phyloP scores from a whole-genome alignment of 768 basidiomycete species.

The Punctularia strigosozonata region DNA sequence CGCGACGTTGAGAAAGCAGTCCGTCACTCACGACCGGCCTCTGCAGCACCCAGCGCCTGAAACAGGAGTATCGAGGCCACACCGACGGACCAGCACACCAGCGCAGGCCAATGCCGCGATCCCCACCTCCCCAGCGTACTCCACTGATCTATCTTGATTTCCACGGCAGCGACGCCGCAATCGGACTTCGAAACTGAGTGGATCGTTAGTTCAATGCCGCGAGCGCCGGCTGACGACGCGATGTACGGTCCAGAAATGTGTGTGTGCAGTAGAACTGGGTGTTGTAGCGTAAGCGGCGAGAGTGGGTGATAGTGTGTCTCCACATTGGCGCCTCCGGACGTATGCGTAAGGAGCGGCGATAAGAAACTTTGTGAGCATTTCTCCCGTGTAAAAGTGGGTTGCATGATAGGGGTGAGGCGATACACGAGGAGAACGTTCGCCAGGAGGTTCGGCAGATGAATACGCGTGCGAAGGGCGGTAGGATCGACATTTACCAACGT shows the following conservation, averaged over 20 bases:
- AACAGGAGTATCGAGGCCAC: constrained; percentile 50
- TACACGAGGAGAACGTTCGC: constrained; percentile 60
- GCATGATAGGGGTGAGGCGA: constrained; percentile 25
- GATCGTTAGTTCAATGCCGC: constrained; percentile 43
- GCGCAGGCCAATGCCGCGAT: constrained; percentile 61
- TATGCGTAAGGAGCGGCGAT: constrained; percentile 56
- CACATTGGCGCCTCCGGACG: constrained; percentile 35
- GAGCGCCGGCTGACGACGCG: constrained; percentile 12
- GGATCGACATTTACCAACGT: constrained; percentile 22
- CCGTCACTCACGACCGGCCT: constrained; percentile 15
- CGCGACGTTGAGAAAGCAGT: too few species aligned
- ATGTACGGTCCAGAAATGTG: constrained; percentile 62
- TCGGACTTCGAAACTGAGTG: constrained; percentile 39
- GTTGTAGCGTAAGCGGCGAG: constrained; percentile 16
- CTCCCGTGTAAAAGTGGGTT: constrained; percentile 2
- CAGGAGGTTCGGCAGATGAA: constrained; percentile 43
- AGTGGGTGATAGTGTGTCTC: constrained; percentile 67
- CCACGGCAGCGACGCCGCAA: constrained; percentile 35
- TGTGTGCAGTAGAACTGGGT: constrained; percentile 48
- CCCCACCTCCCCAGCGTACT: constrained; percentile 61
- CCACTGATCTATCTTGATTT: constrained; percentile 57
- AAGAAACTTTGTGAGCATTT: constrained; percentile 34
- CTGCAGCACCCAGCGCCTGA: constrained; percentile 29
- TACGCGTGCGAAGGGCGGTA: constrained; percentile 26
- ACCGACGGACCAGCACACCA: constrained; percentile 66